phyloP scores from a whole-genome alignment of 352 stramenopile genomes.

The Phytophthora hybrid region DNA sequence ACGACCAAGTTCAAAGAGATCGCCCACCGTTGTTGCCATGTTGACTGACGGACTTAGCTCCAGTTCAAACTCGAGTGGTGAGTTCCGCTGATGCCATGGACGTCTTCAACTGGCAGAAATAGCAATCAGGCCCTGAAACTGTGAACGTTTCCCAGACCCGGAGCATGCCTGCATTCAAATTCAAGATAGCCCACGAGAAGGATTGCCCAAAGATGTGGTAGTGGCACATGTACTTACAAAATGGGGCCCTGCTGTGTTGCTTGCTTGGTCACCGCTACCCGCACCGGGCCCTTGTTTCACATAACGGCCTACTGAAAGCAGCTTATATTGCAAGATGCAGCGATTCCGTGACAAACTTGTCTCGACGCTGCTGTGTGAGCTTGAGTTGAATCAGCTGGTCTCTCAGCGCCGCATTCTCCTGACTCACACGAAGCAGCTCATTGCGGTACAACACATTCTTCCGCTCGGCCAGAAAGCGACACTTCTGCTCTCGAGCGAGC shows the following conservation, averaged over 20 bases:
- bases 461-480: constrained; percentile 71
- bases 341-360: constrained; percentile 38
- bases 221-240: background rate
- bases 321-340: constrained; percentile 57
- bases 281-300: too few species aligned
- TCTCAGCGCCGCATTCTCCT: constrained; percentile 64
- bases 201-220: background rate
- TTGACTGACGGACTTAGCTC: background rate
- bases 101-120: background rate
- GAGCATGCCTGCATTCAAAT: background rate
- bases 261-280: background rate
- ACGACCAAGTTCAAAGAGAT: constrained; percentile 1
- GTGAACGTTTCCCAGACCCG: too few species aligned
- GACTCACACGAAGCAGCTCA: constrained; percentile 59
- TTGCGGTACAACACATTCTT: constrained; percentile 85
- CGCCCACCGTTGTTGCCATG: constrained; percentile 18
- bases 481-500: constrained; percentile 73
- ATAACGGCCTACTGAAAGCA: background rate
- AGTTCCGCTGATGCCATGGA: background rate
- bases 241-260: background rate
- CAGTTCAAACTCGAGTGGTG: background rate
- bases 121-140: background rate
- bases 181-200: background rate
- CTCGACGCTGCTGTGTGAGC: constrained; percentile 24
- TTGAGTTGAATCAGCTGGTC: constrained; percentile 45